Evolutionary conservation across 768 basidiomycete species (phyloP), one percentile per base, ranked within the genome.

Genomic region (Russula virescens): DNA sequence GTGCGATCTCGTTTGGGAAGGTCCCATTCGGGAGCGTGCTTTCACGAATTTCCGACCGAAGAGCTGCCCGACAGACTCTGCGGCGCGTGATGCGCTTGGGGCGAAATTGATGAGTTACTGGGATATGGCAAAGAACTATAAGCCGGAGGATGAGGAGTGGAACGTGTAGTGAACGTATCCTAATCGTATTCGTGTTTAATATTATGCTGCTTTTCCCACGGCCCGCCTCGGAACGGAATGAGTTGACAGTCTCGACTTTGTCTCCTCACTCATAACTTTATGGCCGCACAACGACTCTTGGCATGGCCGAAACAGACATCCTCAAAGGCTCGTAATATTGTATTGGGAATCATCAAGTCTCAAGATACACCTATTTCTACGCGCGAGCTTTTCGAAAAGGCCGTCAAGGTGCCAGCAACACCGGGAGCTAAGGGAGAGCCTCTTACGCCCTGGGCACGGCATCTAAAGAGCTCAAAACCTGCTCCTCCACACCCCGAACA

Each of bases 61-160:
- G 77, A 85, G 80, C 58, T 91, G 89, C 68, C 90, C 89, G 34
- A 91, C 89, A 0, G 97, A 99, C 72, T 75, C 81, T 25, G 80
- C 86, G 42, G 96, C 93, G 14, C 91, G 90, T 75, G 95, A 97
- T 68, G 79, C 84, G 54, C 79, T 98, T 28, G 95, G 95, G 1
- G 81, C 83, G 62, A 93, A 86, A 79, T 73, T 94, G 74, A 86
- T 87, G 52, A 91, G 92, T 0, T 90, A 94, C 72, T 98, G 95
- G 95, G 96, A 98, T 73, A 83, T 91, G 74, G 86, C 93, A 31
- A 97, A 94, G 84, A 89, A 90, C 69, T 92, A 87, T 84, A 89
- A 84, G 72, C 81, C 84, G 5, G 87, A 89, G 73, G 91, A 93
- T 58, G 89, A 91, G 67, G 88, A 91, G 61, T 66, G 85, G 68